A percentile compares a stretch with the other conserved stretches of the same genome.
Conservation (phyloP, 331 rosid species). For the Malus hybrid region DNA sequence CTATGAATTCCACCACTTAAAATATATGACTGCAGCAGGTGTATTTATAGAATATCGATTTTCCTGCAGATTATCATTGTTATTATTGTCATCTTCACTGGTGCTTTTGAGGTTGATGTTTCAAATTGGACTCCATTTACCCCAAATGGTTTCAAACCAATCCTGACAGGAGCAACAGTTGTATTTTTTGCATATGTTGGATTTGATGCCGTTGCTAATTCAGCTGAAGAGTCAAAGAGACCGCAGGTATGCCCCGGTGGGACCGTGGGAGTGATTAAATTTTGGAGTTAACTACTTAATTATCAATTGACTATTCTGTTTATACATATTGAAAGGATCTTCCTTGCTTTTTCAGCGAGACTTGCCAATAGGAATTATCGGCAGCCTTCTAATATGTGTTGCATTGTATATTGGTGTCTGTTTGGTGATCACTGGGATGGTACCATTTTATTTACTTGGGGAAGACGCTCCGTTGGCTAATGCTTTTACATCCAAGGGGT, state of each 20-base stretch:
- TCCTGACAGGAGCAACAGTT: conserved; percentile 92
- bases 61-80: conserved; percentile 72
- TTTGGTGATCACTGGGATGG: conserved; percentile 96
- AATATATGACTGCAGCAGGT: not conserved
- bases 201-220: not conserved
- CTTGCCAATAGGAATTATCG: conserved; percentile 93
- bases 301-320: not conserved
- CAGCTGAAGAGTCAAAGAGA: conserved; percentile 95
- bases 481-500: conserved; percentile 87
- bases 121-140: conserved; percentile 98
- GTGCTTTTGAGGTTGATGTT: conserved; percentile 87
- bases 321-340: not conserved
- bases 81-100: conserved; percentile 58
- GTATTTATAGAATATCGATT: conserved; percentile 11
- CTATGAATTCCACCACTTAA: not conserved
- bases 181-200: conserved; percentile 89
- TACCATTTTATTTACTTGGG: conserved; percentile 71
- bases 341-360: conserved; percentile 55
- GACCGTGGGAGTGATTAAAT: conserved; percentile 15
- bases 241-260: conserved; percentile 58
- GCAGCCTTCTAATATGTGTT: conserved; percentile 80
- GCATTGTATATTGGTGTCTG: conserved; percentile 82
- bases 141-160: conserved; percentile 64
- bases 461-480: conserved; percentile 98
- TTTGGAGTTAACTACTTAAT: not conserved